Evolutionary conservation across 345 rosid genomes (phyloP).

Genomic region (Pistacia integerrima): DNA sequence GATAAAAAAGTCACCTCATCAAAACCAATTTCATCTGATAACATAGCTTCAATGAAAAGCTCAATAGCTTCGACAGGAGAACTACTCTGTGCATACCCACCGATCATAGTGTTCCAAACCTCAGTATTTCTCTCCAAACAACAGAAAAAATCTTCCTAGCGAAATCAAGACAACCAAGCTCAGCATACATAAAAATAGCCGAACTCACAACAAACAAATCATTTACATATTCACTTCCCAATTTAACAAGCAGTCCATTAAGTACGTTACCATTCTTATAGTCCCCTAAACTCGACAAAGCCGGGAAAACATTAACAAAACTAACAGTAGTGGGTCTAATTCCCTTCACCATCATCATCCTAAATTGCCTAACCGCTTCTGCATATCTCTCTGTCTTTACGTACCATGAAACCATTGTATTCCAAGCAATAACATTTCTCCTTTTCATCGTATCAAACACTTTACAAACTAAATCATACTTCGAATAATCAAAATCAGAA

Average conservation of each 20-base stretch:
- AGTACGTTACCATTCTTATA: conserved; percentile 50
- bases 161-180: conserved; percentile 61
- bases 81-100: conserved; percentile 63
- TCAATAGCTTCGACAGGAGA: conserved; percentile 48
- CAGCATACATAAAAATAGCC: conserved; percentile 64
- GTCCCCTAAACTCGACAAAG: conserved; percentile 50
- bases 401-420: conserved; percentile 79
- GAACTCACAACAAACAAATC: conserved; percentile 81
- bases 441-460: conserved; percentile 66
- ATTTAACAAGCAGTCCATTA: conserved; percentile 66
- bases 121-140: conserved; percentile 64
- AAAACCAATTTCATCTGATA: conserved; percentile 44
- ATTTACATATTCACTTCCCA: conserved; percentile 58
- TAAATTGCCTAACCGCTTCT: conserved; percentile 58
- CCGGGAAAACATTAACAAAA: conserved; percentile 84
- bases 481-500: conserved; percentile 27
- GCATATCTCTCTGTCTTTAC: conserved; percentile 61
- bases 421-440: conserved; percentile 83
- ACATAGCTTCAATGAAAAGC: conserved; percentile 60
- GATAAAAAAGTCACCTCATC: conserved; percentile 73
- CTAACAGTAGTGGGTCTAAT: conserved; percentile 69
- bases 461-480: conserved; percentile 56
- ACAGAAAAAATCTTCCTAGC: conserved; percentile 62
- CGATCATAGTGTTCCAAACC: conserved; percentile 87
- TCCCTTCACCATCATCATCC: conserved; percentile 65